A percentile compares a stretch with the other conserved stretches of the same genome.
These are phyloP conservation scores for Suillus subalutaceus DNA, from an alignment of 768 basidiomycete species.

Conservation along the genomic window DNA sequence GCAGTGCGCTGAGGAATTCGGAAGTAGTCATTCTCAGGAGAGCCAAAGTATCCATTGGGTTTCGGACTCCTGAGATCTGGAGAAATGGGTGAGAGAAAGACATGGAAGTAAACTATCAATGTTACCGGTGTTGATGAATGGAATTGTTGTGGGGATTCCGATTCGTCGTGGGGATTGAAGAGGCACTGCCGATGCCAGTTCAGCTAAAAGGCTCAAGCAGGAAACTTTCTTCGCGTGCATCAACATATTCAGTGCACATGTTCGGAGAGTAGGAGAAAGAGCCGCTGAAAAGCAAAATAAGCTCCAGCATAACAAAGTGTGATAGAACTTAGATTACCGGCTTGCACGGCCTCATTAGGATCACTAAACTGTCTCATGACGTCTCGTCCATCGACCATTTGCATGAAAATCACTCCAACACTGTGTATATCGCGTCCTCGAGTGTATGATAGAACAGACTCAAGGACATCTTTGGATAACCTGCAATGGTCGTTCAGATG, in stretches of 20 bases:
- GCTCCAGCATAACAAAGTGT: background rate
- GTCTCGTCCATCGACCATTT: conserved; percentile 84
- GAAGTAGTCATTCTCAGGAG: conserved; percentile 73
- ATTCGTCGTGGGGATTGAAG: conserved; percentile 26
- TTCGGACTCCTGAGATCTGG: conserved; percentile 42
- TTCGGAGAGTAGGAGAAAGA: conserved; percentile 54
- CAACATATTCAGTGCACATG: conserved; percentile 62
- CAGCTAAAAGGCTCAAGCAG: conserved; percentile 59
- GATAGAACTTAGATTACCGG: conserved; percentile 43
- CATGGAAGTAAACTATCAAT: background rate
- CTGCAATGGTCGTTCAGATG: conserved; percentile 35
- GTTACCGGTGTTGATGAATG: background rate
- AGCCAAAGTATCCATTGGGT: conserved; percentile 45
- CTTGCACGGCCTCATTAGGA: conserved; percentile 58
- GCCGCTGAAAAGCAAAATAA: conserved; percentile 39
- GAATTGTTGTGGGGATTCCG: background rate
- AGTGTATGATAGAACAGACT: conserved; percentile 79
- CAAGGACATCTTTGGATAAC: conserved; percentile 78
- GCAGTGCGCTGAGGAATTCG: conserved; percentile 39
- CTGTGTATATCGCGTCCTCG: conserved; percentile 81
- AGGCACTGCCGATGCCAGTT: conserved; percentile 51
- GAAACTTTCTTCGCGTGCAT: conserved; percentile 57
- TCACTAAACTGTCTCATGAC: conserved; percentile 58
- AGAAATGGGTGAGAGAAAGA: background rate
- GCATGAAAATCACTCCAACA: conserved; percentile 75